These are phyloP conservation scores for Phoma sp. DNA, from an alignment of 2,329 filamentous ascomycete species.

Conservation along the genomic window DNA sequence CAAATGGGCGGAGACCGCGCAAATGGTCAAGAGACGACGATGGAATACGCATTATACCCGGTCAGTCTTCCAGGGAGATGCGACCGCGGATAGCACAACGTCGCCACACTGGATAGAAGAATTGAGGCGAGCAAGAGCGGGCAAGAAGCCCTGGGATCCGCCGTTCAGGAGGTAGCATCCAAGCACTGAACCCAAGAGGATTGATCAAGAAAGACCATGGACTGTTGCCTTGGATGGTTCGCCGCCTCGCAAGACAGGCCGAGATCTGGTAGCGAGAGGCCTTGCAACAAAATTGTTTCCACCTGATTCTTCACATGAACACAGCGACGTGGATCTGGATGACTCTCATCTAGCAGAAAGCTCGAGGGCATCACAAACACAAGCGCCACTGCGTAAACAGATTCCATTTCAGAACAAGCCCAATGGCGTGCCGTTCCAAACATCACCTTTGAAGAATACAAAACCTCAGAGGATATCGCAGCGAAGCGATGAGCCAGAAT, in stretches of 20 bases:
- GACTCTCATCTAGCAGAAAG: not conserved
- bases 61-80: conserved; percentile 5
- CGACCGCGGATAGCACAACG: conserved; percentile 19
- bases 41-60: not conserved
- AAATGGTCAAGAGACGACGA: not conserved
- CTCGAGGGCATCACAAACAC: not conserved
- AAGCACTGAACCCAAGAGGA: not conserved
- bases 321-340: not conserved
- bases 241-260: conserved; percentile 5
- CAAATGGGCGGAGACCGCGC: not conserved
- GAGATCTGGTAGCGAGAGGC: conserved; percentile 3
- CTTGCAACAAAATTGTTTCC: conserved; percentile 10
- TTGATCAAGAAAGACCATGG: not conserved
- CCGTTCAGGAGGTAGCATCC: conserved; percentile 26
- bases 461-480: not conserved
- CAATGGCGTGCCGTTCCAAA: not conserved
- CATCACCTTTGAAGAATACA: not conserved
- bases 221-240: conserved; percentile 5
- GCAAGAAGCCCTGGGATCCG: conserved; percentile 36
- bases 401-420: not conserved
- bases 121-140: not conserved
- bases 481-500: not conserved
- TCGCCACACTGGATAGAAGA: not conserved
- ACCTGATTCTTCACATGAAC: not conserved
- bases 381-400: not conserved